Conservation (phyloP, 352 stramenopile genomes). For the Poterioochromonas sp. region DNA sequence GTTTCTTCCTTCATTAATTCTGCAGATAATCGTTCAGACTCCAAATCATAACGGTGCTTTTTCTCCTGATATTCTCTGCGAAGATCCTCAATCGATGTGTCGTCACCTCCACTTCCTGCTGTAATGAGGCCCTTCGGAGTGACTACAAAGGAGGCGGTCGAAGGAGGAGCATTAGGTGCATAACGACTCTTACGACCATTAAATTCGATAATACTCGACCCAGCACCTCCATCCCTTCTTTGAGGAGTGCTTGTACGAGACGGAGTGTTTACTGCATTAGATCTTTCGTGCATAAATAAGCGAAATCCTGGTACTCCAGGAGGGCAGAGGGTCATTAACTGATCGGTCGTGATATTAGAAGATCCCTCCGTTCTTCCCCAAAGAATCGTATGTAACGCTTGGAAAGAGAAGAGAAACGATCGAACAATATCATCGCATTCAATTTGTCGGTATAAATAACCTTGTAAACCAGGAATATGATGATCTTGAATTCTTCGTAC, state of each 20-base stretch:
- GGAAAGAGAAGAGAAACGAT: background rate
- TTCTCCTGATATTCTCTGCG: background rate
- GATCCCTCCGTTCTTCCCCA: constrained; percentile 6
- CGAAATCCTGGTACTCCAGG: background rate
- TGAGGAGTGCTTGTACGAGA: background rate
- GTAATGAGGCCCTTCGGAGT: background rate
- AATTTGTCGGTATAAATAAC: background rate
- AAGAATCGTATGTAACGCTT: background rate
- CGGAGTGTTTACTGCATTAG: no score
- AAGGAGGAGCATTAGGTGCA: background rate
- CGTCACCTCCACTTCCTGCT: background rate
- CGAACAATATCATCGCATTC: background rate
- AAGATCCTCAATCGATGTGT: background rate
- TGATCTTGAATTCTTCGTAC: background rate
- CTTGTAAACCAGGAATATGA: no score
- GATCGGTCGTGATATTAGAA: constrained; percentile 13
- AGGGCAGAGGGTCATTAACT: constrained; percentile 14
- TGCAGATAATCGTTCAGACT: background rate
- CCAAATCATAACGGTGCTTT: background rate
- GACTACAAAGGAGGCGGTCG: background rate
- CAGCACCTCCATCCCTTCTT: background rate
- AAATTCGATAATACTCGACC: constrained; percentile 3
- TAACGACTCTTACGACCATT: background rate
- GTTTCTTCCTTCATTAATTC: no score
- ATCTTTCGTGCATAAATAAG: background rate